Conservation (phyloP, 2,329 filamentous ascomycete species). For the Aspergillus texensis region DNA sequence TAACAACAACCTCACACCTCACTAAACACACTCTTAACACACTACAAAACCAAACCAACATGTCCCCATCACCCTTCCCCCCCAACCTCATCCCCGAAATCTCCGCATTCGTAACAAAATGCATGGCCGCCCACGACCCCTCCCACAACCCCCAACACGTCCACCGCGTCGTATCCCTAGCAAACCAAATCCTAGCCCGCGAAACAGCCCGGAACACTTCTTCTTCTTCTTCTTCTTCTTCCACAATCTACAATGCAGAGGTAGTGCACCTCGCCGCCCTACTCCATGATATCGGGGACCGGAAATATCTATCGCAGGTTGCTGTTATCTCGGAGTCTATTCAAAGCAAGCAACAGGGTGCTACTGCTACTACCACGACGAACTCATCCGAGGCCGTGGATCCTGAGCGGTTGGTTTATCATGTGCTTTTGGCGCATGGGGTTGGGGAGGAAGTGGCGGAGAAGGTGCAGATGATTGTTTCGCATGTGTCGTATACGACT, state of each 20-base stretch:
- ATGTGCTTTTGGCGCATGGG: constrained; percentile 45
- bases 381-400: constrained; percentile 21
- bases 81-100: constrained; percentile 49
- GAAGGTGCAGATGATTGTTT: constrained; percentile 71
- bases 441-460: constrained; percentile 61
- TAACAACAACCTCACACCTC: background rate
- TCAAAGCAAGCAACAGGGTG: too few species aligned
- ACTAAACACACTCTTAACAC: constrained; percentile 16
- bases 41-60: constrained; percentile 5
- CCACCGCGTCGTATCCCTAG: constrained; percentile 73
- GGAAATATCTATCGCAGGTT: constrained; percentile 66
- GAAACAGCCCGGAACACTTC: constrained; percentile 43
- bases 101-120: constrained; percentile 63
- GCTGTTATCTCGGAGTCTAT: constrained; percentile 17
- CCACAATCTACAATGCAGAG: constrained; percentile 51
- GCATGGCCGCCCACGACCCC: constrained; percentile 75
- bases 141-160: constrained; percentile 91
- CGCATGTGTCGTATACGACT: constrained; percentile 75
- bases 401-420: constrained; percentile 28
- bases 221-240: constrained; percentile 24
- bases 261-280: constrained; percentile 71
- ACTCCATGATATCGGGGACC: constrained; percentile 87
- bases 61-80: constrained; percentile 47
- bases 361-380: too few species aligned
- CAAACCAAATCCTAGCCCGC: constrained; percentile 63